Percentiles rank a stretch among this genome's conserved stretches.
Evolutionary conservation across 73 alveolate genomes (phyloP).

Genomic region (Paramecium octaurelia): DNA sequence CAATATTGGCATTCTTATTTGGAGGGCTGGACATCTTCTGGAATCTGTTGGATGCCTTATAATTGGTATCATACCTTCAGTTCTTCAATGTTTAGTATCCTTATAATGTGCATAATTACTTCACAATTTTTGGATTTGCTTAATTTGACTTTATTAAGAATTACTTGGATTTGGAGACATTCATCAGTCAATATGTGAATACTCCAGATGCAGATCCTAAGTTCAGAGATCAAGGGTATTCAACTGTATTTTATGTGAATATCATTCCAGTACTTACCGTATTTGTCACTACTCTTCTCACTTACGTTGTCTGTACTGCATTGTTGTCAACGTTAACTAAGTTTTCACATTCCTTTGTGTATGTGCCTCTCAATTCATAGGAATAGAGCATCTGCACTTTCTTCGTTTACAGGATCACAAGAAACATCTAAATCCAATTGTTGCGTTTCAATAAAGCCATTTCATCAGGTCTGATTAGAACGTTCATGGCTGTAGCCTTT

Average conservation of each 20-base stretch:
- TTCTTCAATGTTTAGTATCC: background rate
- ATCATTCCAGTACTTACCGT: background rate
- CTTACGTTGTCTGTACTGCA: background rate
- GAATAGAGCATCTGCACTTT: background rate
- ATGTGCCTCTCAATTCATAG: background rate
- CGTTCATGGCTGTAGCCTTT: slow-evolving; percentile 47
- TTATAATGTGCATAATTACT: background rate
- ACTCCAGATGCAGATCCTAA: slow-evolving; percentile 34
- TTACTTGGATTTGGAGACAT: background rate
- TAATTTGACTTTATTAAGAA: background rate
- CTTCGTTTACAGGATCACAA: background rate
- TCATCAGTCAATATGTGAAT: background rate
- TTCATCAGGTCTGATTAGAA: slow-evolving; percentile 19
- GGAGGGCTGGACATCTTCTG: slow-evolving; percentile 26
- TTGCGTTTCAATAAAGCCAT: background rate
- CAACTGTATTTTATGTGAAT: slow-evolving; percentile 29
- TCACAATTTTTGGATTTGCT: slow-evolving; percentile 41
- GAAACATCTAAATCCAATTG: background rate
- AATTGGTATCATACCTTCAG: background rate
- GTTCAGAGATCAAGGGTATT: slow-evolving; percentile 17
- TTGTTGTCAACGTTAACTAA: background rate
- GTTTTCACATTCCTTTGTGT: background rate
- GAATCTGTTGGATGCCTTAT: slow-evolving; percentile 6
- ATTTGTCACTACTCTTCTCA: background rate
- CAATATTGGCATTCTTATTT: slow-evolving; percentile 15